Conservation (phyloP, 2,329 filamentous ascomycete species). For the Ophiostoma quercus region DNA sequence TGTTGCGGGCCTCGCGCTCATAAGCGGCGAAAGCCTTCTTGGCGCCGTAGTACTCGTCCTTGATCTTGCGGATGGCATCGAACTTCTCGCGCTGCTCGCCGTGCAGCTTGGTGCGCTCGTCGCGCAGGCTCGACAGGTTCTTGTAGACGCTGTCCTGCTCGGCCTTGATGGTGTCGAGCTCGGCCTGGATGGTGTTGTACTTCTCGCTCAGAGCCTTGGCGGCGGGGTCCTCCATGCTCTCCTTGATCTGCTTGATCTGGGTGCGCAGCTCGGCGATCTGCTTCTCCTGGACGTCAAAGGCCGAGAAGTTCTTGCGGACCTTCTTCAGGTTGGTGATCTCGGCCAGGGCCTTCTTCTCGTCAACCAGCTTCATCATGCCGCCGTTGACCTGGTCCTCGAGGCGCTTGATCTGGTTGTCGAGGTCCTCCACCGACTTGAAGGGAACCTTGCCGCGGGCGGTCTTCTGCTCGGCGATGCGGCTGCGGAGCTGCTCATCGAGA, state of each 20-base stretch:
- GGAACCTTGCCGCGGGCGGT: conserved; percentile 69
- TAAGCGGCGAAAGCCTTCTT: conserved; percentile 78
- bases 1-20: conserved; percentile 76
- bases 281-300: conserved; percentile 81
- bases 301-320: conserved; percentile 83
- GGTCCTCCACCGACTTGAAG: conserved; percentile 82
- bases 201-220: conserved; percentile 80
- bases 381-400: conserved; percentile 83
- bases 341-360: conserved; percentile 88
- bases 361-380: conserved; percentile 89
- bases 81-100: conserved; percentile 84
- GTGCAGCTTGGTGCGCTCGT: conserved; percentile 79
- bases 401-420: conserved; percentile 74
- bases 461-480: conserved; percentile 82
- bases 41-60: conserved; percentile 79
- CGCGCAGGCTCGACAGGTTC: conserved; percentile 74
- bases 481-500: conserved; percentile 82
- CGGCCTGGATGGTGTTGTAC: conserved; percentile 78
- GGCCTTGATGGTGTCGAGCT: conserved; percentile 84
- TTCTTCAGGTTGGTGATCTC: conserved; percentile 81
- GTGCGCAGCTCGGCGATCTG: conserved; percentile 80
- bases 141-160: conserved; percentile 90
- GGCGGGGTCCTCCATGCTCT: conserved; percentile 85
- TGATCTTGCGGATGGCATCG: conserved; percentile 72
- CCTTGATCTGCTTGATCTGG: conserved; percentile 84